Percentiles rank a stretch among this genome's conserved stretches.
Conservation (phyloP, 495 filamentous ascomycete genomes). For the Rhypophila decipiens region DNA sequence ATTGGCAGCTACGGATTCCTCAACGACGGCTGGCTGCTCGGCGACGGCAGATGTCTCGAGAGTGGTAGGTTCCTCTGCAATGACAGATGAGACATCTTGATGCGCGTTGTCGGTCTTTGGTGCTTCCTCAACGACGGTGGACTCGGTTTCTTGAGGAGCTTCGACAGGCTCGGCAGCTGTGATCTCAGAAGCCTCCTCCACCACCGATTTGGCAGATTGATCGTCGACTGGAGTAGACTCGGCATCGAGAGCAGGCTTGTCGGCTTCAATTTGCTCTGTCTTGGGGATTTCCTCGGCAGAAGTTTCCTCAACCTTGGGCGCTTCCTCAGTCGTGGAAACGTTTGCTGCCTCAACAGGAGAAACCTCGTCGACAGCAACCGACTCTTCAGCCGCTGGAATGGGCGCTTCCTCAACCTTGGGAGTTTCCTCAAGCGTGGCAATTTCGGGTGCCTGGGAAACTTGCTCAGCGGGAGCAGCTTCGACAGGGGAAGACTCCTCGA, state of each 20-base stretch:
- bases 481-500: slow-evolving; percentile 2
- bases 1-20: neutral
- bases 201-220: neutral
- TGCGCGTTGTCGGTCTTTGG: too few species aligned
- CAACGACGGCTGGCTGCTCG: neutral
- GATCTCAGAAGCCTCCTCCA: slow-evolving; percentile 1
- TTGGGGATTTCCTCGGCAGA: neutral
- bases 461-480: slow-evolving; percentile 6
- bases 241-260: slow-evolving; percentile 2
- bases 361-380: slow-evolving; percentile 2
- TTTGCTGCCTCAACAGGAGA: slow-evolving; percentile 8
- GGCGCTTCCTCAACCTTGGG: neutral
- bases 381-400: slow-evolving; percentile 1
- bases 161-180: slow-evolving; percentile 4
- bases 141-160: neutral
- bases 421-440: neutral
- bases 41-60: neutral
- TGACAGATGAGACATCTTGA: too few species aligned
- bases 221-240: neutral
- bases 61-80: neutral
- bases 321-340: neutral
- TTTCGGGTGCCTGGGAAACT: too few species aligned
- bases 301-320: neutral
- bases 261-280: too few species aligned
- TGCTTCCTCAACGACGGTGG: neutral